Percentiles rank a stretch among this genome's conserved stretches.
Evolutionary conservation across 371 early-diverging fungal species (phyloP).

Genomic region (Dichotomocladium elegans): DNA sequence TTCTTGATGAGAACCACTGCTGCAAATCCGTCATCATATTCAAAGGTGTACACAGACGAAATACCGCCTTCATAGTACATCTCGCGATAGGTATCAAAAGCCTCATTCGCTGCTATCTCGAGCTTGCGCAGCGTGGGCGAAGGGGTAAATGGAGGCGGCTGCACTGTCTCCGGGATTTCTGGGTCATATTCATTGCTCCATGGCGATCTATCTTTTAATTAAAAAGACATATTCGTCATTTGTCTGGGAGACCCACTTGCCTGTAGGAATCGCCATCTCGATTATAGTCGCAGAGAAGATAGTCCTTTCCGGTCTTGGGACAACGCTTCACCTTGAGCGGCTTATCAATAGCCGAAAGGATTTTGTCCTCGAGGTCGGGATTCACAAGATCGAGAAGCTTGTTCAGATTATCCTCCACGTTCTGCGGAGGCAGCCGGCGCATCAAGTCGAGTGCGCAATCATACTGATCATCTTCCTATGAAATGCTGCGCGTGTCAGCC

Average conservation of each 20-base stretch:
- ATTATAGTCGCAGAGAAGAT: constrained; percentile 93
- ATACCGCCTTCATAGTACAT: constrained; percentile 96
- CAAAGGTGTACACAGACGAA: constrained; percentile 88
- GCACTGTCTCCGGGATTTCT: constrained; percentile 71
- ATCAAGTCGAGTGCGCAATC: constrained; percentile 95
- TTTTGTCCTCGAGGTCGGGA: constrained; percentile 88
- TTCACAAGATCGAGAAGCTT: constrained; percentile 74
- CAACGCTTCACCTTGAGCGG: constrained; percentile 85
- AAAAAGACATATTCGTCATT: background rate
- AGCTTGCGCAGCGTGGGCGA: constrained; percentile 80
- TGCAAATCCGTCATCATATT: constrained; percentile 85
- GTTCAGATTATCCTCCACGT: constrained; percentile 84
- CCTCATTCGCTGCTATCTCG: constrained; percentile 91
- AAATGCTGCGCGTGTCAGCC: too few species aligned
- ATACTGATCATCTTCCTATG: constrained; percentile 46
- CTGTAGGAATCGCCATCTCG: constrained; percentile 93
- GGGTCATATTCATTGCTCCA: constrained; percentile 97
- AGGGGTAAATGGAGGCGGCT: constrained; percentile 42
- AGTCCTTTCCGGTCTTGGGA: constrained; percentile 72
- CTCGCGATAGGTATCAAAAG: constrained; percentile 94
- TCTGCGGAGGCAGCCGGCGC: constrained; percentile 94
- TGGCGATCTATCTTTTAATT: constrained; percentile 68
- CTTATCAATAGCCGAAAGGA: constrained; percentile 89
- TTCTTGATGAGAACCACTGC: constrained; percentile 94
- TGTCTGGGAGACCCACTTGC: constrained; percentile 24